These are phyloP conservation scores for Begonia fuchsioides DNA, from an alignment of 306 rosid species.

Conservation along the genomic window DNA sequence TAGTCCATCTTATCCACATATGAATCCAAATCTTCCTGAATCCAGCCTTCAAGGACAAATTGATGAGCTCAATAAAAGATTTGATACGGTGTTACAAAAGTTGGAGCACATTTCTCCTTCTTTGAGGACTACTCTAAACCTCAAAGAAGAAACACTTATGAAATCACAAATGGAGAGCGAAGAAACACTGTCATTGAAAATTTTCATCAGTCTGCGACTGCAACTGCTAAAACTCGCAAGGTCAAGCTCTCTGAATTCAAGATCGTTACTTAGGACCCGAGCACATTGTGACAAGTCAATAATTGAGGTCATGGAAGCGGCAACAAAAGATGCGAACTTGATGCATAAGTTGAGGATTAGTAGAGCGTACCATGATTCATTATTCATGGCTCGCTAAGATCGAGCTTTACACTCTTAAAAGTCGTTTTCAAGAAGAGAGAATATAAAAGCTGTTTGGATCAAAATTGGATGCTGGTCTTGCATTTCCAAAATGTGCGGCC, in stretches of 20 bases:
- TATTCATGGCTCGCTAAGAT: slow-evolving; percentile 84
- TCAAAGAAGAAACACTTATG: too few relatives aligned
- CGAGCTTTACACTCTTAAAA: background rate
- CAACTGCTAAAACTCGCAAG: slow-evolving; percentile 44
- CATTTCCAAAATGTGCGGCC: slow-evolving; percentile 17
- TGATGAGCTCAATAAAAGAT: too few relatives aligned
- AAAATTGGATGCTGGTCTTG: slow-evolving; percentile 7
- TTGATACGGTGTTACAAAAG: too few relatives aligned
- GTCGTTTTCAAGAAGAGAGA: too few relatives aligned
- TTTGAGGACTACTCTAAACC: too few relatives aligned
- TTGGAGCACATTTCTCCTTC: too few relatives aligned
- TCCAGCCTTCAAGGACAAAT: too few relatives aligned
- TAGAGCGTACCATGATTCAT: slow-evolving; percentile 89
- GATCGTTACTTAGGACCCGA: slow-evolving; percentile 75
- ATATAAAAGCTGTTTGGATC: background rate
- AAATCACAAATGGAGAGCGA: slow-evolving; percentile 66
- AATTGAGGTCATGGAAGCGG: slow-evolving; percentile 54
- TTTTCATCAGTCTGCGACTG: slow-evolving; percentile 50
- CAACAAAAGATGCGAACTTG: slow-evolving; percentile 61
- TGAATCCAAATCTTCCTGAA: too few relatives aligned
- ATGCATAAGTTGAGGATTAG: slow-evolving; percentile 80
- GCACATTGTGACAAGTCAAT: slow-evolving; percentile 57
- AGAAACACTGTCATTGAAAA: slow-evolving; percentile 71
- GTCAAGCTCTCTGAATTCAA: slow-evolving; percentile 64
- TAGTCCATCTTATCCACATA: too few relatives aligned